A percentile compares a stretch with the other conserved stretches of the same genome.
Conservation (phyloP, 805 yeast species). For the Limtongozyma cylindracea region DNA sequence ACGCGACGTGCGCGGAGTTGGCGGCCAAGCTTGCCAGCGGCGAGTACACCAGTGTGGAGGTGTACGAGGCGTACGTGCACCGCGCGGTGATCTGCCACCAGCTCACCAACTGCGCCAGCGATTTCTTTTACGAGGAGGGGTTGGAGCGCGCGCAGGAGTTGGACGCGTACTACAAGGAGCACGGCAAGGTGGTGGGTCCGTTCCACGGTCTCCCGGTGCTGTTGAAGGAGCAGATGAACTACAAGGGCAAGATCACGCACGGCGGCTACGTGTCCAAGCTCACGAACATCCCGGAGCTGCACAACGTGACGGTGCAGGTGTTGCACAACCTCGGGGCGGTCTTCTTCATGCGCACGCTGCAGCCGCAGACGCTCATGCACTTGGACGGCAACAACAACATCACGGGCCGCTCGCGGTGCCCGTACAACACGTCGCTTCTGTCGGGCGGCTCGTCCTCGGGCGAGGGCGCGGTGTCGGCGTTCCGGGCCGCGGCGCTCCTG, state of each 20-base stretch:
- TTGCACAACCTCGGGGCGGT: conserved; percentile 24
- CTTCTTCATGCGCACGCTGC: conserved; percentile 36
- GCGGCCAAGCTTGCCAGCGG: conserved; percentile 18
- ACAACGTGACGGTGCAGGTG: conserved; percentile 20
- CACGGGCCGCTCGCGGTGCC: conserved; percentile 31
- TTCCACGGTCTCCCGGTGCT: conserved; percentile 46
- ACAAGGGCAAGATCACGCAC: conserved; percentile 25
- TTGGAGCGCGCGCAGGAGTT: conserved; percentile 24
- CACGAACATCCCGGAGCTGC: conserved; percentile 18
- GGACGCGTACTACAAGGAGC: conserved; percentile 21
- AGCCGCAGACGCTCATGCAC: conserved; percentile 52
- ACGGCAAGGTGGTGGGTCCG: conserved; percentile 30
- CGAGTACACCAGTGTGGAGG: conserved; percentile 20
- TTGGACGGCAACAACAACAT: conserved; percentile 35
- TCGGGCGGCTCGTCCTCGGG: conserved; percentile 61
- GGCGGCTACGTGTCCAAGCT: conserved; percentile 32
- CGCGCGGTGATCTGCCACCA: conserved; percentile 40
- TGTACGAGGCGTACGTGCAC: conserved; percentile 37
- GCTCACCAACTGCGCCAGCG: conserved; percentile 31
- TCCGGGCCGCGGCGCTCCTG: conserved; percentile 35
- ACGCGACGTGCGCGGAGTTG: conserved; percentile 14
- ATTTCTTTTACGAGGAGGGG: conserved; percentile 36
- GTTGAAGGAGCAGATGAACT: conserved; percentile 36
- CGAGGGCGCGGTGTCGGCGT: conserved; percentile 37
- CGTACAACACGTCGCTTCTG: conserved; percentile 27